A percentile compares a stretch with the other conserved stretches of the same genome.
Conservation (phyloP, 306 rosid species). For the Quercus rubra region DNA sequence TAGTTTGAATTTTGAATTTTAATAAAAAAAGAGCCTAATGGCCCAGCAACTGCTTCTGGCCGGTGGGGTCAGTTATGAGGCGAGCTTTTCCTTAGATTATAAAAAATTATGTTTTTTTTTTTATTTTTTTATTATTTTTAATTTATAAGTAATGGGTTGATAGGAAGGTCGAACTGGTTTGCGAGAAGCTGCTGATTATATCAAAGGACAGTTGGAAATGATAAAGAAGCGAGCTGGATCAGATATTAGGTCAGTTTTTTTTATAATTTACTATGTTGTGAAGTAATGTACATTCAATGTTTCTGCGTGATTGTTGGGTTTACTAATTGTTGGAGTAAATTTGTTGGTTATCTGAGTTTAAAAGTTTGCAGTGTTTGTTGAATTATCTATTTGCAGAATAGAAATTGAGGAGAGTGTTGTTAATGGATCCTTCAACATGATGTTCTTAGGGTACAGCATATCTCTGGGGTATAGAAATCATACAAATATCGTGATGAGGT, state of each 20-base stretch:
- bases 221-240: conserved; percentile 64
- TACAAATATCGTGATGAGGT: conserved; percentile 83
- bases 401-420: conserved; percentile 85
- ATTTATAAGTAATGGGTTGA: conserved; percentile 18
- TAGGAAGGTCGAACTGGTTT: conserved; percentile 97
- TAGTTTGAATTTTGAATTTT: too few relatives aligned
- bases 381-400: conserved; percentile 49
- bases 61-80: too few relatives aligned
- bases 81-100: too few relatives aligned
- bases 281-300: neutral
- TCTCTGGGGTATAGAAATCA: conserved; percentile 85
- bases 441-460: conserved; percentile 73
- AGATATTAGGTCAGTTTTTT: conserved; percentile 49
- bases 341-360: conserved; percentile 2
- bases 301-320: neutral
- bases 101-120: conserved; percentile 6
- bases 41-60: too few relatives aligned
- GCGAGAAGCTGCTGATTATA: conserved; percentile 74
- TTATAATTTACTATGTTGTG: neutral
- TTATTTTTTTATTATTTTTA: conserved; percentile 19
- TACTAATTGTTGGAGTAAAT: neutral
- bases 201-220: conserved; percentile 60
- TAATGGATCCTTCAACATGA: conserved; percentile 87
- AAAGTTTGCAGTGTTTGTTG: conserved; percentile 10
- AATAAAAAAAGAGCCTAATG: too few relatives aligned